phyloP scores from a whole-genome alignment of 768 basidiomycete genomes.

The Tricholoma flavovirens region DNA sequence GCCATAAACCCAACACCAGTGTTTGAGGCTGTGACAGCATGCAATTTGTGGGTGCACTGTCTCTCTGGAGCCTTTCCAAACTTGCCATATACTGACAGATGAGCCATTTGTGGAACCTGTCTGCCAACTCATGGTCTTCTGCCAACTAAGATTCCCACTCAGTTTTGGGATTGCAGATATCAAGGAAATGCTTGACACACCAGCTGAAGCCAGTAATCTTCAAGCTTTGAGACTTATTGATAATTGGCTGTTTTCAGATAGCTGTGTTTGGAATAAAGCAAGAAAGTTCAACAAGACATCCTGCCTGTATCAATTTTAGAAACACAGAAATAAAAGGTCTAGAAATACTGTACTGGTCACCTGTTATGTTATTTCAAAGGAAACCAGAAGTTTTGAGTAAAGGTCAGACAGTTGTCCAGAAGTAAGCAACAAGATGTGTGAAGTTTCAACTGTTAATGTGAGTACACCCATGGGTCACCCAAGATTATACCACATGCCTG shows the following conservation, averaged over 20 bases:
- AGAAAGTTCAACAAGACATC: background rate
- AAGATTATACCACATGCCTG: conserved; percentile 1
- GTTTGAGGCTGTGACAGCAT: background rate
- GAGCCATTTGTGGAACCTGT: background rate
- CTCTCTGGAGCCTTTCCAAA: background rate
- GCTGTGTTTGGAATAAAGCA: background rate
- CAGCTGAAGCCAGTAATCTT: background rate
- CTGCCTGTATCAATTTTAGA: background rate
- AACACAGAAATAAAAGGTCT: background rate
- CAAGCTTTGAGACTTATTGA: background rate
- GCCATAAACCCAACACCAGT: too few species aligned
- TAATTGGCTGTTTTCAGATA: background rate
- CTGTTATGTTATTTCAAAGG: background rate
- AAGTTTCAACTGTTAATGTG: background rate
- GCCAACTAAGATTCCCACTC: background rate
- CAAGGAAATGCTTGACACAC: background rate
- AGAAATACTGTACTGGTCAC: background rate
- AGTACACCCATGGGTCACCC: background rate
- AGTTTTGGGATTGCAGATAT: background rate
- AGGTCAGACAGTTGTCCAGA: conserved; percentile 1
- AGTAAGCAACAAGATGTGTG: background rate
- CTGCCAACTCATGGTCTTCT: background rate
- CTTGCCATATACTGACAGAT: background rate
- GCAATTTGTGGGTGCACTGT: background rate
- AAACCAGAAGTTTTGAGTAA: background rate